Conservation (phyloP, 306 rosid species). For the Trifolium fragiferum region DNA sequence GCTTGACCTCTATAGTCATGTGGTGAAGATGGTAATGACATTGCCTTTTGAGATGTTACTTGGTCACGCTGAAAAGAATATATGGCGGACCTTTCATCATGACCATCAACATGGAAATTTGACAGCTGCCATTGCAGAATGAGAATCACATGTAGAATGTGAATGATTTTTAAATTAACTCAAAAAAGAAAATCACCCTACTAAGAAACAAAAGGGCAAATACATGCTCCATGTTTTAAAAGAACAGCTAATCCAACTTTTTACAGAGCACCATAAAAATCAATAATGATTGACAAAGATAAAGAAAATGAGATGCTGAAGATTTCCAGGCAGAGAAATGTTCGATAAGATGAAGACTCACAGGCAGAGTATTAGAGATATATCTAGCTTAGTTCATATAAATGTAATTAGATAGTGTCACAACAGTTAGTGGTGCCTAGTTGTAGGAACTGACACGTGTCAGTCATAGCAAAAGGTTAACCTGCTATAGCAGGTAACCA, state of each 20-base stretch:
- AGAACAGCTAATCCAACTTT: conserved; percentile 26
- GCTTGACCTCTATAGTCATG: conserved; percentile 77
- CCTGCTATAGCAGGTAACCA: no score
- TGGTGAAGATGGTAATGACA: conserved; percentile 92
- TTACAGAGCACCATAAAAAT: neutral
- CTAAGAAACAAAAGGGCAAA: conserved; percentile 18
- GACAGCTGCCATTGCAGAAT: conserved; percentile 42
- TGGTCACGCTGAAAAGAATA: conserved; percentile 53
- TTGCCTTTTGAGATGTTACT: conserved; percentile 78
- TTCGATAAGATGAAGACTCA: conserved; percentile 16
- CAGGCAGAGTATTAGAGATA: no score
- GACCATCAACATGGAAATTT: conserved; percentile 51
- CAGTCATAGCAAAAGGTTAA: no score
- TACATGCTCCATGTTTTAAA: neutral
- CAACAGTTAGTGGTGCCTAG: no score
- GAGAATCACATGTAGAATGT: conserved; percentile 31
- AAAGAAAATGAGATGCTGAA: neutral
- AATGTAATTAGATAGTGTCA: no score
- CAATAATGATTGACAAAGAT: conserved; percentile 5
- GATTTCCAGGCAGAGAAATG: neutral
- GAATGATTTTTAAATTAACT: conserved; percentile 28
- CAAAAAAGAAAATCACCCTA: conserved; percentile 9
- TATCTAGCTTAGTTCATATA: no score
- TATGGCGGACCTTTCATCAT: conserved; percentile 47
- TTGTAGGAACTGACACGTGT: no score